Base-by-base conservation (phyloP, 2,329 filamentous ascomycete species). In the Neocatenulostroma microsporum region DNA sequence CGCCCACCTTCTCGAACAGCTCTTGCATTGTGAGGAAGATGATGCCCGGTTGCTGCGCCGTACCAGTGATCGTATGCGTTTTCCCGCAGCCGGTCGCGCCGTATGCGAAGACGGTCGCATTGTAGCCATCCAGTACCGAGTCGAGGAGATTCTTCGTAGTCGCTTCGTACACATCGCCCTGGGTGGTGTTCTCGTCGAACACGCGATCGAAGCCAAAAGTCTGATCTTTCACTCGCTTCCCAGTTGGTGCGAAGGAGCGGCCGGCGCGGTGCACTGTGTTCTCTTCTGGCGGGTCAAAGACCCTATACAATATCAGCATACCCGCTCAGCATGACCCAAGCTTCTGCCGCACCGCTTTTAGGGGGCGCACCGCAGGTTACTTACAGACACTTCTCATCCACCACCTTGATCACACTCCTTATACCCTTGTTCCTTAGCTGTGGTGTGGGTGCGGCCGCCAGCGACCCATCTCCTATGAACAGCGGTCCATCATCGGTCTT, bases 21-120 rank as follows among this genome's bases (percentile, higher is more conserved):
- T 98, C 91, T 62, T 96, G 89, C 88, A 98, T 98, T 1, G 91
- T 96, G 53, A 98, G 68, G 65, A 96, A 98, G 59, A 98, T 98
- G 54, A 98, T 96, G 39, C 91, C 91, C 0, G 91, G 91, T 55
- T 94, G 83, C 58, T 94, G 84, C 2, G 86, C 67, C 0, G 89
- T 95, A 48, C 91, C 91, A 52, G 67, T 70, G 55, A 98, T 98
- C 8, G 91, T 98, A 62, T 98, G 91, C 17, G 91, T 98, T 68
- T 98, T 98, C 62, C 91, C 91, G 62, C 91, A 98, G 25, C 91
- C 91, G 1, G 91, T 98, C 25, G 91, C 91, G 50, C 91, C 91
- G 62, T 98, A 98, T 33, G 91, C 91, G 60, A 98, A 98, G 4
- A 98, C 91, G 0, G 91, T 98, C 31, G 91, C 91, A 69, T 98